These are phyloP conservation scores for Singerocomus rubriflavus DNA, from an alignment of 1,284 basidiomycete species.

Conservation along the genomic window DNA sequence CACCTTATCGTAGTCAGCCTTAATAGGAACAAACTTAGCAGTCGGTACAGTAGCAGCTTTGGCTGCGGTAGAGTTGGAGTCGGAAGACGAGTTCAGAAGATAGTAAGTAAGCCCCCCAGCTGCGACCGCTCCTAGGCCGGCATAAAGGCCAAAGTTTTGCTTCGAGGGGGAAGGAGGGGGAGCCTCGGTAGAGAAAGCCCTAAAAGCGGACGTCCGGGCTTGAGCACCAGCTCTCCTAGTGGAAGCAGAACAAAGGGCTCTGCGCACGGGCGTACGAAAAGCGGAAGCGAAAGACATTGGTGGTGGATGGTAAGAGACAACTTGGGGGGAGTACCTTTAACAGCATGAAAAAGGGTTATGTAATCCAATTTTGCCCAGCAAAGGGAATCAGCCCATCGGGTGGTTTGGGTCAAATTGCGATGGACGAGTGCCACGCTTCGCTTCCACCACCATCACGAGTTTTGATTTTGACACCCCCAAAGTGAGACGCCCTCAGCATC, in stretches of 20 bases:
- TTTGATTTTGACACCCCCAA: background rate
- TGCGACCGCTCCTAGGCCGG: constrained; percentile 51
- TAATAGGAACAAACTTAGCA: constrained; percentile 61
- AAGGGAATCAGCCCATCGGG: background rate
- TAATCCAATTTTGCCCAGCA: constrained; percentile 17
- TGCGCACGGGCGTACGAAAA: constrained; percentile 46
- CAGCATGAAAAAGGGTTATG: constrained; percentile 11
- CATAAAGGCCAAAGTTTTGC: constrained; percentile 53
- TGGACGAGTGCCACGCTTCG: constrained; percentile 19
- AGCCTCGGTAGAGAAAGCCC: constrained; percentile 56
- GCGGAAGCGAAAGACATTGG: constrained; percentile 48
- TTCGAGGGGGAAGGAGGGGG: constrained; percentile 37
- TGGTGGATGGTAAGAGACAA: constrained; percentile 8
- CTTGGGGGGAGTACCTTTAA: constrained; percentile 14
- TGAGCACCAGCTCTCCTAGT: constrained; percentile 27
- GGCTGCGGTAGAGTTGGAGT: constrained; percentile 48
- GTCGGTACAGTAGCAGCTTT: constrained; percentile 63
- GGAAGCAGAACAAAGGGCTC: constrained; percentile 38
- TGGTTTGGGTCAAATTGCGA: constrained; percentile 10
- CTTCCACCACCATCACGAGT: background rate
- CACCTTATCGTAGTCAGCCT: constrained; percentile 87
- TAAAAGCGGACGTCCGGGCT: constrained; percentile 38
- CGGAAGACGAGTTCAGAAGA: constrained; percentile 44
- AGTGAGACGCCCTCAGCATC: background rate
- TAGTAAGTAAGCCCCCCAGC: constrained; percentile 56